Conservation (phyloP, 2,329 filamentous ascomycete genomes). For the Colletotrichum trifolii region DNA sequence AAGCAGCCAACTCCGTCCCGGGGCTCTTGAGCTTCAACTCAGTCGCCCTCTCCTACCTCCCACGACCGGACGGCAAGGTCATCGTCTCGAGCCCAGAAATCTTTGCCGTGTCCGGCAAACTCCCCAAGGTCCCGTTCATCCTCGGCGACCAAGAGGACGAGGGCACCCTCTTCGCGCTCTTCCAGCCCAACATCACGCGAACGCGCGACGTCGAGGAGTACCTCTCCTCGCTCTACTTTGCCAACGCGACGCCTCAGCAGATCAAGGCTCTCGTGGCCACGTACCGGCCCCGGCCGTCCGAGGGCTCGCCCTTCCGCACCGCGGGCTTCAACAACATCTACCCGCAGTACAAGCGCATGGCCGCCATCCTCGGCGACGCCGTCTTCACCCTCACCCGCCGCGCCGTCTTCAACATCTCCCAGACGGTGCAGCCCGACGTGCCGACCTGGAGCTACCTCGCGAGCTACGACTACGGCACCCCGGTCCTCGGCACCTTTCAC, state of each 20-base stretch:
- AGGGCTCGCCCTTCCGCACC: constrained; percentile 71
- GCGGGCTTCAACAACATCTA: constrained; percentile 68
- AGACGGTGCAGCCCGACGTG: constrained; percentile 54
- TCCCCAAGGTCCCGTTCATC: constrained; percentile 70
- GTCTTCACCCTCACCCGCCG: constrained; percentile 58
- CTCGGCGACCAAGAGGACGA: constrained; percentile 74
- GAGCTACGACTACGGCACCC: constrained; percentile 68
- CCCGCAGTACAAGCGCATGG: constrained; percentile 72
- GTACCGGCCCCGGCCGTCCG: constrained; percentile 61
- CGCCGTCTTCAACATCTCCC: constrained; percentile 58
- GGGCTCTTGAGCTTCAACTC: constrained; percentile 65
- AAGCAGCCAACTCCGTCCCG: constrained; percentile 69
- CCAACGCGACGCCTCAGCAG: constrained; percentile 43
- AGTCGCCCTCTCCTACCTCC: constrained; percentile 69
- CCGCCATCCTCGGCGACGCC: constrained; percentile 71
- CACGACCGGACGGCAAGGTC: constrained; percentile 67
- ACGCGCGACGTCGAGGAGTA: constrained; percentile 62
- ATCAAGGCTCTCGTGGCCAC: constrained; percentile 61
- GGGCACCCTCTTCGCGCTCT: constrained; percentile 72
- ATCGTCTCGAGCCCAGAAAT: constrained; percentile 65
- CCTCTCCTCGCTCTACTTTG: constrained; percentile 60
- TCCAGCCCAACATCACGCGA: constrained; percentile 67
- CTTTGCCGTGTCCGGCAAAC: constrained; percentile 58
- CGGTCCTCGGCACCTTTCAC: constrained; percentile 73
- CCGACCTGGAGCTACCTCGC: constrained; percentile 71